Conservation (phyloP, 306 rosid species). For the cucumber (Cucumis sativus) region DNA sequence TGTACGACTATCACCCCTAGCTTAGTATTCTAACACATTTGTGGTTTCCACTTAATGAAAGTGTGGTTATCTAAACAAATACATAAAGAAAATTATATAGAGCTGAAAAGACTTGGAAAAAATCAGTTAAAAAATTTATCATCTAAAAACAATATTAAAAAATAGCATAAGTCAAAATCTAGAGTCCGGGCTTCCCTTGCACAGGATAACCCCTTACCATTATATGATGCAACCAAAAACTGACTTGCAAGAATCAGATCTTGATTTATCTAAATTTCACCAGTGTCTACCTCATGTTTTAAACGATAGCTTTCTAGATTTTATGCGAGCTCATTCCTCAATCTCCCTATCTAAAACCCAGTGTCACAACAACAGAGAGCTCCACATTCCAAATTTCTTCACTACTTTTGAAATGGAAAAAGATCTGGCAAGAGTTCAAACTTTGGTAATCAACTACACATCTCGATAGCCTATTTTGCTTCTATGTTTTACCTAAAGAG, state of each 20-base stretch:
- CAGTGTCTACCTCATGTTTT: neutral
- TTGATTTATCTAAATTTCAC: neutral
- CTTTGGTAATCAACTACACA: neutral
- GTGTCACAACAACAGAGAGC: neutral
- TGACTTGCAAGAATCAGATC: neutral
- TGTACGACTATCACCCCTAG: neutral
- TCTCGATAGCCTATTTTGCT: neutral
- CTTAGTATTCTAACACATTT: neutral
- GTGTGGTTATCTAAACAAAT: neutral
- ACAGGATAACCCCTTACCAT: neutral
- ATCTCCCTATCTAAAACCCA: neutral
- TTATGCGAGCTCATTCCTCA: neutral
- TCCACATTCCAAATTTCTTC: neutral
- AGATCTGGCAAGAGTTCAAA: neutral
- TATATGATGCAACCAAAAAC: neutral
- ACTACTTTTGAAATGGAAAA: neutral
- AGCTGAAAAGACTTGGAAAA: neutral
- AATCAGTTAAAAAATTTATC: neutral
- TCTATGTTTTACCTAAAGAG: neutral
- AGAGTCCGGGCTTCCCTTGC: neutral
- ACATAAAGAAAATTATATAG: neutral
- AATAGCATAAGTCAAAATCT: neutral
- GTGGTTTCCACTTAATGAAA: neutral
- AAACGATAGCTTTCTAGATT: neutral
- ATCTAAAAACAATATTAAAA: neutral